Base-by-base conservation (phyloP, 352 stramenopile genomes). In the Aphanomyces stellatus region DNA sequence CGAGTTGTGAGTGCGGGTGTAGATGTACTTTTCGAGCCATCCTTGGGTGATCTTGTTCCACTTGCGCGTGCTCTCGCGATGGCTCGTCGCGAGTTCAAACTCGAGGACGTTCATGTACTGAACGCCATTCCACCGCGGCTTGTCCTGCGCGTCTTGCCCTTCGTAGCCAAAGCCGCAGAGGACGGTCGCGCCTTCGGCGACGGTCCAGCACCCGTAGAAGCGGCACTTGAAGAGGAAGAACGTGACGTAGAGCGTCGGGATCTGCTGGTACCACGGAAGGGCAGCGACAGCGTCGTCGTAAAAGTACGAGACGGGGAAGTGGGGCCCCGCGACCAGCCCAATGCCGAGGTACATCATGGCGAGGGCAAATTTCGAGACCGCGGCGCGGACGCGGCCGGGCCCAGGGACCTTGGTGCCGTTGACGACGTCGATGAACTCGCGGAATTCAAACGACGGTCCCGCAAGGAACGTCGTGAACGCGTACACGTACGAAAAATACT, bases 141-240 rank as follows among this genome's bases (percentile, higher is more conserved):
- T 76, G 35, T 87, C 91, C 22, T 97, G 77, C 22, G 85, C 79
- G 37, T 93, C 75, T 68, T 97, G 98, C n/a, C 96, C 95, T 73
- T 98, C 91, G 69, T 98, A 99, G 22, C 96, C 96, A 67, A 88
- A 87, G 53, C 88, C 88, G 17, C 72, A 82, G 17, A 96, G 70
- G 15, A 96, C 79, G 2, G 81, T 89, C 2, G 88, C 77, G 2
- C 88, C 87, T 56, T 95, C 85, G 4, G 85, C 78, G 73, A 96
- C 82, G 79, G 98, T 98, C 96, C 95, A 98, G 19, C 90, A 94
- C 65, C 96, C 93, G 78, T 98, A 98, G 77, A 99, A 99, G 78
- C 98, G 98, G 69, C 88, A 74, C 59, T 93, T 87, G 55, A 90
- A 81, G 65, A 94, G 93, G 48, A 97, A 90, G 3, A 98, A 79